Conservation (phyloP, 108 stramenopile species). For the Chaetoceros muelleri region DNA sequence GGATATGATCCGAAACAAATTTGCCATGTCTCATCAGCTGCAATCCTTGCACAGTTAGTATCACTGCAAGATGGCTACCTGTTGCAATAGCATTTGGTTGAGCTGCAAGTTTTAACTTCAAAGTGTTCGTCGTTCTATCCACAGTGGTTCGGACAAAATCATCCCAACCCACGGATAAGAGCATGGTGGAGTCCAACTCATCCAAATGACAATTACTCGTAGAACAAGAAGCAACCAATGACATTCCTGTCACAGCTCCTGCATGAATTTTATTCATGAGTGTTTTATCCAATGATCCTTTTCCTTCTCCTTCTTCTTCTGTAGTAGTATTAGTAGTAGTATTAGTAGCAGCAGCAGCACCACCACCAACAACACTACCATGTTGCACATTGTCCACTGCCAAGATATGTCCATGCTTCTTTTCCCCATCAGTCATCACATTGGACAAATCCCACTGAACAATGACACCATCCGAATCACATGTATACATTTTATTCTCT, state of each 20-base stretch:
- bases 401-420: no score
- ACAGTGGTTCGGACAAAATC: slow-evolving; percentile 58
- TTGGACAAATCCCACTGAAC: slow-evolving; percentile 67
- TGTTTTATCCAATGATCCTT: not conserved
- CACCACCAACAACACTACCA: slow-evolving; percentile 9
- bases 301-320: slow-evolving; percentile 7
- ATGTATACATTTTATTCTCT: slow-evolving; percentile 62
- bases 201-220: slow-evolving; percentile 40
- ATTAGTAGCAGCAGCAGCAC: not conserved
- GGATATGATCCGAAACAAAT: slow-evolving; percentile 27
- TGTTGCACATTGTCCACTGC: no score
- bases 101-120: slow-evolving; percentile 46
- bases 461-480: slow-evolving; percentile 85
- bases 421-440: slow-evolving; percentile 21
- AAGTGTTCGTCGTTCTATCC: slow-evolving; percentile 6
- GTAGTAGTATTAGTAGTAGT: not conserved
- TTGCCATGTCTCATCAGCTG: slow-evolving; percentile 36
- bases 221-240: not conserved
- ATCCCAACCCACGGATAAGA: slow-evolving; percentile 89
- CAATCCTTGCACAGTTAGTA: slow-evolving; percentile 67
- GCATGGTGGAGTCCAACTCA: slow-evolving; percentile 17
- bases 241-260: slow-evolving; percentile 42
- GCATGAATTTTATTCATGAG: slow-evolving; percentile 49
- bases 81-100: slow-evolving; percentile 76
- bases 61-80: slow-evolving; percentile 50